These are phyloP conservation scores for Pythium biforme DNA, from an alignment of 352 stramenopile species.

Conservation along the genomic window DNA sequence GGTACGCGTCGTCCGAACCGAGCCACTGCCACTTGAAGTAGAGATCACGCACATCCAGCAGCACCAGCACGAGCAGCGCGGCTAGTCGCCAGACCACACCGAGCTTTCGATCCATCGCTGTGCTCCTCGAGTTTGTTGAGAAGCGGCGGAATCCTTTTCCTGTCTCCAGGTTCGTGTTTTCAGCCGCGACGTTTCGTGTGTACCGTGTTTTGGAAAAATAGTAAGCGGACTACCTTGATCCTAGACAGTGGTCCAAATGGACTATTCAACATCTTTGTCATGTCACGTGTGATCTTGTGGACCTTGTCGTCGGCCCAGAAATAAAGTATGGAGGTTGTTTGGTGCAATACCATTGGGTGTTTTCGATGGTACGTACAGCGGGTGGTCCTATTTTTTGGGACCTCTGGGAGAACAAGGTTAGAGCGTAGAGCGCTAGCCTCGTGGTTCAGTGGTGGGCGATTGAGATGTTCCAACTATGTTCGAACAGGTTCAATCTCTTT, in stretches of 20 bases:
- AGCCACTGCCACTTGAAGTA: conserved; percentile 63
- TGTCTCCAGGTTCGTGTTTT: not conserved
- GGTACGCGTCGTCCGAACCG: conserved; percentile 37
- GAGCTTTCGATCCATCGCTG: conserved; percentile 5
- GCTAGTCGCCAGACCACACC: conserved; percentile 30
- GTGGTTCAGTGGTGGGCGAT: no score
- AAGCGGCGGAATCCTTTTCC: no score
- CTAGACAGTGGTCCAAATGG: not conserved
- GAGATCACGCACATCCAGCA: conserved; percentile 53
- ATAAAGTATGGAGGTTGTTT: conserved; percentile 4
- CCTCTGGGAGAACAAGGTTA: conserved; percentile 2
- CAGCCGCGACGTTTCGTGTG: conserved; percentile 12
- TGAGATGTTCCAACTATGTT: no score
- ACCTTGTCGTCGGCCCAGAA: conserved; percentile 3
- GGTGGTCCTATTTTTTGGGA: not conserved
- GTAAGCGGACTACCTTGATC: no score
- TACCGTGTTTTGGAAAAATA: conserved; percentile 15
- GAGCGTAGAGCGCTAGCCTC: no score
- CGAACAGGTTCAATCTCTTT: no score
- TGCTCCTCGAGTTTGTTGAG: no score
- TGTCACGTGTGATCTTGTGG: not conserved
- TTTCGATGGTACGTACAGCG: not conserved
- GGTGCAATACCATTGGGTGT: conserved; percentile 22
- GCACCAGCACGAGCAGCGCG: conserved; percentile 30
- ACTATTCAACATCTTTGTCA: not conserved